Conservation (phyloP, 2,329 filamentous ascomycete genomes). For the Talaromyces islandicus region DNA sequence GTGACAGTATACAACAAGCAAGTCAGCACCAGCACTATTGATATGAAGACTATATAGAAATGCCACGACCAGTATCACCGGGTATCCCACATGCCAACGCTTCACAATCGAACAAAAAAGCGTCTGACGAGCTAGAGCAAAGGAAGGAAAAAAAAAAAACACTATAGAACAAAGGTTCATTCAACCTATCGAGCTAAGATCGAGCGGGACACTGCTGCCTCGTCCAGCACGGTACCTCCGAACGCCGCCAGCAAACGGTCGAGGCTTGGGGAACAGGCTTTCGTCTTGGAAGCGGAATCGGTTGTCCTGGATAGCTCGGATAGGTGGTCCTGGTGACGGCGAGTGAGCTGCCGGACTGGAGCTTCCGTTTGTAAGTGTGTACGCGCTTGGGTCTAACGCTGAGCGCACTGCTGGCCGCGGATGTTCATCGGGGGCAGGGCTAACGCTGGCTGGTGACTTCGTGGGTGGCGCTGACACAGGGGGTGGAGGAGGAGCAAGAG, state of each 20-base stretch:
- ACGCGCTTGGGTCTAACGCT: slow-evolving; percentile 69
- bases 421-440: slow-evolving; percentile 20
- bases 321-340: slow-evolving; percentile 19
- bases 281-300: slow-evolving; percentile 87
- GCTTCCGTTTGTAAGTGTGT: slow-evolving; percentile 64
- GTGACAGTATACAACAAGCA: neutral
- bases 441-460: slow-evolving; percentile 37
- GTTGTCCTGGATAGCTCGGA: slow-evolving; percentile 62
- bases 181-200: slow-evolving; percentile 52
- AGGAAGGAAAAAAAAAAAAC: neutral
- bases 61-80: neutral
- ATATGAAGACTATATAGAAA: neutral
- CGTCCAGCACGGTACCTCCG: slow-evolving; percentile 84
- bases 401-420: slow-evolving; percentile 48
- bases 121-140: neutral
- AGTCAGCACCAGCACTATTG: neutral
- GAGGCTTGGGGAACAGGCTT: slow-evolving; percentile 72
- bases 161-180: slow-evolving; percentile 2
- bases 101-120: neutral
- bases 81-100: neutral
- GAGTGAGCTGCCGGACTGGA: slow-evolving; percentile 21
- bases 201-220: slow-evolving; percentile 88
- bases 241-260: slow-evolving; percentile 67
- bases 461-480: slow-evolving; percentile 38
- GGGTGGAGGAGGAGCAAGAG: slow-evolving; percentile 25